Evolutionary conservation across 2,329 filamentous ascomycete species (phyloP), one percentile per base, ranked within the genome.

Genomic region (Drechslerella dactyloides): DNA sequence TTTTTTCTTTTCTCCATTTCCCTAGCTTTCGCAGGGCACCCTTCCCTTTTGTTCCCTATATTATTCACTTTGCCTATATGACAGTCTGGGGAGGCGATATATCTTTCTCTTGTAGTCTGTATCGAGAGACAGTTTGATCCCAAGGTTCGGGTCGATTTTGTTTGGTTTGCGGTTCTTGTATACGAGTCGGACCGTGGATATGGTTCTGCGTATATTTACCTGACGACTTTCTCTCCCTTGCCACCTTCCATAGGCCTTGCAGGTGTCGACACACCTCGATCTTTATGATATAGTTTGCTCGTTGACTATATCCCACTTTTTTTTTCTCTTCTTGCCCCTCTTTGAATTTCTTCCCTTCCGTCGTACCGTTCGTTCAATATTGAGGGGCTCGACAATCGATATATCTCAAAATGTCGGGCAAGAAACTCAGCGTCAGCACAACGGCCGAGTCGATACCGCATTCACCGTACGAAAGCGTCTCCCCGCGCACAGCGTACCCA

Each of bases 391-490:
- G 5, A 4, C 5, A 15, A 15, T 17, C n/a, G 13, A 42, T 42
- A 42, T 17, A 15, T 42, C 37, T 17, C 37, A 15, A 42, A 6
- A 51, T 51, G 46, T 51, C 46, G 46, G 15, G 48, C 44, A 70
- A 63, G 24, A 64, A 70, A n/a, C 66, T 70, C 40, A 70, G 66
- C 55, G 55, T 70, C 60, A 70, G 66, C 66, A 70, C 66, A 48
- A 64, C 63, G 59, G 66, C 59, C 63, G 66, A 70, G 30, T 70
- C 66, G 11, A 40, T 64, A 11, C 51, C 60, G 19, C 23, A 42
- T 13, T 70, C 66, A 15, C 66, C 59, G 2, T 70, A 51, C 33
- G 66, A 51, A 55, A 56, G 48, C 19, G 60, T 70, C 24, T 70
- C 66, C 15, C 66, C 66, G 50, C 63, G 58, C 11, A 64, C 66